Evolutionary conservation across 306 rosid species (phyloP), one percentile per base, ranked within the genome.

Genomic region (Oemleria cerasiformis): DNA sequence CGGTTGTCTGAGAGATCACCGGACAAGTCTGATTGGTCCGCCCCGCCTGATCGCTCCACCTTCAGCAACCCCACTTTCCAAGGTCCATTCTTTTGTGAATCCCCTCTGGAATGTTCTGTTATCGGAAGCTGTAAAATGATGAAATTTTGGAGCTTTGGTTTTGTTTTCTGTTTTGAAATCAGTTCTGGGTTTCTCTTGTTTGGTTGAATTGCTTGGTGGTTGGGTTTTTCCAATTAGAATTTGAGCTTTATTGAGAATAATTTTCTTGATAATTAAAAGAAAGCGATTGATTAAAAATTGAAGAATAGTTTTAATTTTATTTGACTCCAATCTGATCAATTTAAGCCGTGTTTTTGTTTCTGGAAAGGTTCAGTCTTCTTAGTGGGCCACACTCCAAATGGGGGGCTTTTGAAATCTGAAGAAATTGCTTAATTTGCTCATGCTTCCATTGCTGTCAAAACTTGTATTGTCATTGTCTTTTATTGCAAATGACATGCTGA

Each of bases 1-100:
- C 65, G 80, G n/a, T 71, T 83, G 56, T 69, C 83, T 25, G 88
- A 84, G 21, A 78, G 77, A 84, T 86, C 97, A 62, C 80, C 77
- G 78, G 92, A 85, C 8, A 81, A 60, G 45, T 25, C 66, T 78
- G 82, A 70, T 77, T 77, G 62, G 71, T 39, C 85, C 0, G 77
- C 63, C 41, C 50, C 82, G 41, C 68, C 84, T 85, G 88, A 85
- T 73, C 81, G 75, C 73, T 77, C 90, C 75, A 74, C 92, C 71
- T 71, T 68, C 81, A 61, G 82, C 84, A 89, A 82, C 79, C 95
- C 86, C 57, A 70, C 90, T 81, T 83, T 84, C 40, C 95, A 89
- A 84, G 98, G 98, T 94, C 70, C 39, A 2, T 66, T 72, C 67
- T 43, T n/a, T 19, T 44, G 7, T 40, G 3, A 42, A 1, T 76